Conservation (phyloP, 768 basidiomycete species). For the Podaxis sp. region DNA sequence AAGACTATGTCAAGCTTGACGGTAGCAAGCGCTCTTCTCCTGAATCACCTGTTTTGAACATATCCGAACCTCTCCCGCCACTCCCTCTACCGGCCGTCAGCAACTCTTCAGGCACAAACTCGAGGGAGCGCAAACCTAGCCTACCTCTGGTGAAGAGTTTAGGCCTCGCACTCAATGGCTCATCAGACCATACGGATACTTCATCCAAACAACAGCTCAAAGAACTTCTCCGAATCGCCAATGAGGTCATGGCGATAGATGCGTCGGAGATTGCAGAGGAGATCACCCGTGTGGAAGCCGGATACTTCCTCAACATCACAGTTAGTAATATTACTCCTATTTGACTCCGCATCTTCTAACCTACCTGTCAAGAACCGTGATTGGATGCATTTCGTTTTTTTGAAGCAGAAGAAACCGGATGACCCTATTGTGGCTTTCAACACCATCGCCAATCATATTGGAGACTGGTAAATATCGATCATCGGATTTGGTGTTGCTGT, state of each 20-base stretch:
- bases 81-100: not conserved
- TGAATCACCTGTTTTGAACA: not conserved
- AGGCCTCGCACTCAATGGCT: constrained; percentile 28
- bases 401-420: constrained; percentile 60
- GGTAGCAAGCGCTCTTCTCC: constrained; percentile 14
- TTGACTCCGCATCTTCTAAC: not conserved
- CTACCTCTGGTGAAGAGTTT: constrained; percentile 51
- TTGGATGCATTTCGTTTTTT: constrained; percentile 78
- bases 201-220: constrained; percentile 56
- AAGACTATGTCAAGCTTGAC: constrained; percentile 34
- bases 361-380: constrained; percentile 60
- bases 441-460: constrained; percentile 75
- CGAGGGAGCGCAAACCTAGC: constrained; percentile 67
- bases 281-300: constrained; percentile 72
- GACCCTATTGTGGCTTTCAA: constrained; percentile 77
- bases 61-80: not conserved
- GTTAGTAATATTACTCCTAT: constrained; percentile 34
- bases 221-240: constrained; percentile 54
- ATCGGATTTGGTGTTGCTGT: not conserved
- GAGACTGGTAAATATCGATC: constrained; percentile 58
- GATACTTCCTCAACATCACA: constrained; percentile 70
- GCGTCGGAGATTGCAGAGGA: constrained; percentile 76
- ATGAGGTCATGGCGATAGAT: constrained; percentile 52
- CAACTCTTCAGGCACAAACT: constrained; percentile 11
- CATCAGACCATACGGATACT: constrained; percentile 30